Conservation (phyloP, 306 rosid species). For the Cucurbita moschata region DNA sequence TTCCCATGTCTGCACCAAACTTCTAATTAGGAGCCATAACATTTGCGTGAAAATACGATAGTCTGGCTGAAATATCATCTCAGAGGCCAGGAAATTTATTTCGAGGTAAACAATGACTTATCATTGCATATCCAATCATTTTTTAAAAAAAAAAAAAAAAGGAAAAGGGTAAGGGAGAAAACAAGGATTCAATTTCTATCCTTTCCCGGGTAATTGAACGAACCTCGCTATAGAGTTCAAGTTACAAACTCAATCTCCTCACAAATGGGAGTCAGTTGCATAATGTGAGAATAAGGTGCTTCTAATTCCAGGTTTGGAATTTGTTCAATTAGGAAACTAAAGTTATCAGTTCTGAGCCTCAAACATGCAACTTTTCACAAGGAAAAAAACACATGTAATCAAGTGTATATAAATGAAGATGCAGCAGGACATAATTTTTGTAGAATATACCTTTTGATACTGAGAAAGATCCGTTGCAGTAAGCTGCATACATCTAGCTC, state of each 20-base stretch:
- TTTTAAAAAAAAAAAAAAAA: background rate
- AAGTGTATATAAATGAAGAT: background rate
- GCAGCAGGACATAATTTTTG: background rate
- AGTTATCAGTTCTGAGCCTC: background rate
- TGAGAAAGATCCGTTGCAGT: conserved; percentile 34
- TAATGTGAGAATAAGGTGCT: background rate
- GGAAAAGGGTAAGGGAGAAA: background rate
- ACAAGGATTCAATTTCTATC: background rate
- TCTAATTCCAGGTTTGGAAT: background rate
- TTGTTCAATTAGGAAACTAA: background rate
- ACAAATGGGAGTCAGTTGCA: background rate
- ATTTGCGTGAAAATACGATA: background rate
- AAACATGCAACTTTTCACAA: background rate
- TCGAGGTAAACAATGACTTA: too few species aligned
- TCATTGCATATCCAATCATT: background rate
- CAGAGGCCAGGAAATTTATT: too few species aligned
- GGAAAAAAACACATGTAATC: too few species aligned
- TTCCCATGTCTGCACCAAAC: conserved; percentile 1
- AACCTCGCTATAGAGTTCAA: background rate
- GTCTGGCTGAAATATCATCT: background rate
- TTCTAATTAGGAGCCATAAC: background rate
- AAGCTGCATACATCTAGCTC: conserved; percentile 40
- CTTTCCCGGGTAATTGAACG: background rate
- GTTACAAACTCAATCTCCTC: background rate
- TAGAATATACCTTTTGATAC: conserved; percentile 33